A percentile compares a stretch with the other conserved stretches of the same genome.
These are phyloP conservation scores for Amanita rubescens DNA, from an alignment of 768 basidiomycete genomes.

Conservation along the genomic window DNA sequence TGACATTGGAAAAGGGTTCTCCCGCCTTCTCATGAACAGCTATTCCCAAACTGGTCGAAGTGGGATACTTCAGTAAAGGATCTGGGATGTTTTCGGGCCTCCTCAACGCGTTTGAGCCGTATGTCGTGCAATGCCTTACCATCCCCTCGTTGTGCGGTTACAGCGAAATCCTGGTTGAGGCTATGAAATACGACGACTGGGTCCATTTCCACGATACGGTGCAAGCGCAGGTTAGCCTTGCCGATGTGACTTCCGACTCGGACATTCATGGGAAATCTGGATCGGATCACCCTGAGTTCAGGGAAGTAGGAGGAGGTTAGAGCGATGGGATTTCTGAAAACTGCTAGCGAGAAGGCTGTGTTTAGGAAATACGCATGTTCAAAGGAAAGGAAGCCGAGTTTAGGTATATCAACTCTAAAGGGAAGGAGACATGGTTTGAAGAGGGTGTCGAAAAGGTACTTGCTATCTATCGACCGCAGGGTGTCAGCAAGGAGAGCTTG, in stretches of 20 bases:
- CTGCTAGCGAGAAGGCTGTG: neutral
- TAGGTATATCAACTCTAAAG: neutral
- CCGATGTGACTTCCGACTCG: neutral
- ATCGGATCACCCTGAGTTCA: neutral
- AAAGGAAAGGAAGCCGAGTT: constrained; percentile 1
- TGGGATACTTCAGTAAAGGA: constrained; percentile 1
- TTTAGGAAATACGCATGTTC: neutral
- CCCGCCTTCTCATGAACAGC: neutral
- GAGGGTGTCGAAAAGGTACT: neutral
- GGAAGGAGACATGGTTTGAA: constrained; percentile 3
- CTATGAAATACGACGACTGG: neutral
- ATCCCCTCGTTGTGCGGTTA: constrained; percentile 5
- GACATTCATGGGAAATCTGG: neutral
- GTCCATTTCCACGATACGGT: neutral
- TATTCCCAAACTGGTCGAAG: constrained; percentile 1
- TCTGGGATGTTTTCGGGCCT: constrained; percentile 2
- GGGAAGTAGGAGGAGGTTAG: neutral
- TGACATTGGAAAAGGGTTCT: neutral
- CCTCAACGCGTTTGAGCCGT: constrained; percentile 4
- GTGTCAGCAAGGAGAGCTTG: neutral
- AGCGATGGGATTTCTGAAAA: neutral
- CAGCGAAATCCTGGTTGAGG: neutral
- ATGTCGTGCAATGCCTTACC: neutral
- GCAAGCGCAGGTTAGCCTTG: neutral
- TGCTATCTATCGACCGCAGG: neutral